A percentile compares a stretch with the other conserved stretches of the same genome.
Conservation (phyloP, 345 rosid species). For the Gossypium ekmanianum region DNA sequence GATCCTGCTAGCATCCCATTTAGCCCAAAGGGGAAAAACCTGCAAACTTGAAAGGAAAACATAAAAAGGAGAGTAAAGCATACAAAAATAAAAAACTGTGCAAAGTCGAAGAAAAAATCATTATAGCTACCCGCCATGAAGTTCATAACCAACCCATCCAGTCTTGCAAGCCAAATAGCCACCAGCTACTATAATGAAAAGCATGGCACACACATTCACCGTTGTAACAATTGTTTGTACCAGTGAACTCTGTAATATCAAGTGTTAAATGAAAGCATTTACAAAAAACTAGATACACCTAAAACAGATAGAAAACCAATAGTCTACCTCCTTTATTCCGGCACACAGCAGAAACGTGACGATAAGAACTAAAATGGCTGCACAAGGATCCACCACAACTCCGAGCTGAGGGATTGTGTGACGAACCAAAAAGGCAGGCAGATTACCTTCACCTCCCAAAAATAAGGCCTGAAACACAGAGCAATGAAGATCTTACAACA, state of each 20-base stretch:
- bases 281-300: background rate
- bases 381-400: constrained; percentile 81
- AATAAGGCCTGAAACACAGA: constrained; percentile 50
- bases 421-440: constrained; percentile 67
- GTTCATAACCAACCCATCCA: constrained; percentile 64
- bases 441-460: constrained; percentile 73
- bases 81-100: too few species aligned
- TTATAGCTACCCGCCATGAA: constrained; percentile 42
- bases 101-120: constrained; percentile 7
- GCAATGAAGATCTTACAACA: background rate
- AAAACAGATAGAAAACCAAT: background rate
- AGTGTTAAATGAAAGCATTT: constrained; percentile 11
- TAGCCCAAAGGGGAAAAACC: constrained; percentile 59
- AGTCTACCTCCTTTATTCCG: constrained; percentile 83
- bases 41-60: constrained; percentile 16
- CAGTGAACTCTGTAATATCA: constrained; percentile 45
- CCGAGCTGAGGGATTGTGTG: constrained; percentile 69
- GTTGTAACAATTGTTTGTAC: constrained; percentile 61
- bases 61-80: background rate
- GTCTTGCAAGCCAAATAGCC: constrained; percentile 52
- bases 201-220: constrained; percentile 53
- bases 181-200: constrained; percentile 50
- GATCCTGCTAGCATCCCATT: constrained; percentile 71
- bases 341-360: constrained; percentile 75
- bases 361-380: constrained; percentile 60